A percentile compares a stretch with the other conserved stretches of the same genome.
These are phyloP conservation scores for Triticum dicoccoides DNA, from an alignment of 176 grass and related monocot genomes.

Conservation along the genomic window DNA sequence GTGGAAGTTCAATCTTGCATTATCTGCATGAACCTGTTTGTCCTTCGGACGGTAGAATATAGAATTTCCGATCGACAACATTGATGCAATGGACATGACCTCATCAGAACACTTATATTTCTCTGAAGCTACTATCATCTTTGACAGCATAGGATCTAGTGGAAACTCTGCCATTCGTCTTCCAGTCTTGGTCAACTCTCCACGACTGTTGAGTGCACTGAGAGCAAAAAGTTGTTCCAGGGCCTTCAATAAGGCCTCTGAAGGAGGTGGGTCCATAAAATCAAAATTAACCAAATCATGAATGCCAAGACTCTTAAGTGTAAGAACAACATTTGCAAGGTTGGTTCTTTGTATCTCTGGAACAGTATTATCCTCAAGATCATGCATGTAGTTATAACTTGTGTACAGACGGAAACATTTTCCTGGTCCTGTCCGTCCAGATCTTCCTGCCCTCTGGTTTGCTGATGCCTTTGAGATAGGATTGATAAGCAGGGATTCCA, in stretches of 20 bases:
- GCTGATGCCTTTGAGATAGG: slow-evolving; percentile 96
- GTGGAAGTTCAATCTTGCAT: slow-evolving; percentile 88
- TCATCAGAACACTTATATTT: slow-evolving; percentile 92
- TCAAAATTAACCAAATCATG: slow-evolving; percentile 98
- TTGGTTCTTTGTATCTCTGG: slow-evolving; percentile 92
- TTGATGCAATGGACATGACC: slow-evolving; percentile 72
- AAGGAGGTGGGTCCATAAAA: slow-evolving; percentile 94
- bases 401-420: slow-evolving; percentile 95
- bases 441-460: slow-evolving; percentile 86
- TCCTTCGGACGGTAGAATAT: slow-evolving; percentile 98
- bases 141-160: slow-evolving; percentile 91
- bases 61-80: slow-evolving; percentile 88
- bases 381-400: slow-evolving; percentile 81
- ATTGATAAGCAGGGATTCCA: slow-evolving; percentile 86
- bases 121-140: slow-evolving; percentile 87
- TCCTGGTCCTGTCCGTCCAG: slow-evolving; percentile 89
- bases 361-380: slow-evolving; percentile 88
- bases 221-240: slow-evolving; percentile 97
- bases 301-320: slow-evolving; percentile 92
- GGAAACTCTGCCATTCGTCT: slow-evolving; percentile 97
- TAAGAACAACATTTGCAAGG: slow-evolving; percentile 88
- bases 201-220: slow-evolving; percentile 78
- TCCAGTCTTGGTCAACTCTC: slow-evolving; percentile 94
- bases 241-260: slow-evolving; percentile 82
- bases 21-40: slow-evolving; percentile 95